These are phyloP conservation scores for Hondaea fermentalgiana DNA, from an alignment of 108 stramenopile genomes.

Conservation along the genomic window DNA sequence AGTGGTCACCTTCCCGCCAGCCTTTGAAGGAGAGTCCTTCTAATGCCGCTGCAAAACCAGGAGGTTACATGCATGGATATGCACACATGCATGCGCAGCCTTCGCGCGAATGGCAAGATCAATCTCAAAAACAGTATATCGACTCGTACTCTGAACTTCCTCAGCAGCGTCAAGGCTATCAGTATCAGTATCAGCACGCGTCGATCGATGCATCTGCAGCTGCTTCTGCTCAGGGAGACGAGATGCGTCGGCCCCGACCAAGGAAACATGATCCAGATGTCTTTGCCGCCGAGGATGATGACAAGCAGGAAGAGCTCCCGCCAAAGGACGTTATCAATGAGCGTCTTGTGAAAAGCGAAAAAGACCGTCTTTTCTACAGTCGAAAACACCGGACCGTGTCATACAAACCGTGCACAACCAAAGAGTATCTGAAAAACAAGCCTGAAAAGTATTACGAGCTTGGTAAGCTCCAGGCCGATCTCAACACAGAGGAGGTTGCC, in stretches of 20 bases:
- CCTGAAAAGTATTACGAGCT: constrained; percentile 33
- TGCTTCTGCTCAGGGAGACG: too few relatives aligned
- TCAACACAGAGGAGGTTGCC: constrained; percentile 30
- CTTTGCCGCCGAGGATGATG: neutral
- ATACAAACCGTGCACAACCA: constrained; percentile 32
- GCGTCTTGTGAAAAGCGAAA: neutral
- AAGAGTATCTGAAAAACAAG: constrained; percentile 33
- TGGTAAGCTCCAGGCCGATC: constrained; percentile 30
- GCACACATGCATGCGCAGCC: neutral
- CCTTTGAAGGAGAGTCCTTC: too few relatives aligned
- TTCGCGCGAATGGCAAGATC: too few relatives aligned
- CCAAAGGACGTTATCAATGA: constrained; percentile 4
- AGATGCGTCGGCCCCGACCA: neutral
- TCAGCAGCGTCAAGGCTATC: too few relatives aligned
- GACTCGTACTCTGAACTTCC: too few relatives aligned
- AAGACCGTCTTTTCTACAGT: constrained; percentile 19
- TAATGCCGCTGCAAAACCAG: neutral
- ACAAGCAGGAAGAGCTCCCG: neutral
- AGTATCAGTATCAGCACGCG: too few relatives aligned
- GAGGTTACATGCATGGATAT: neutral
- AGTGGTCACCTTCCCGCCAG: too few relatives aligned
- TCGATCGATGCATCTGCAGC: too few relatives aligned
- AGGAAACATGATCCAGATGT: neutral
- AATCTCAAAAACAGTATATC: too few relatives aligned
- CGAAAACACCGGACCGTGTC: constrained; percentile 1